Conservation (phyloP, 169 alveolate genomes). For the Plasmodium sp. region DNA sequence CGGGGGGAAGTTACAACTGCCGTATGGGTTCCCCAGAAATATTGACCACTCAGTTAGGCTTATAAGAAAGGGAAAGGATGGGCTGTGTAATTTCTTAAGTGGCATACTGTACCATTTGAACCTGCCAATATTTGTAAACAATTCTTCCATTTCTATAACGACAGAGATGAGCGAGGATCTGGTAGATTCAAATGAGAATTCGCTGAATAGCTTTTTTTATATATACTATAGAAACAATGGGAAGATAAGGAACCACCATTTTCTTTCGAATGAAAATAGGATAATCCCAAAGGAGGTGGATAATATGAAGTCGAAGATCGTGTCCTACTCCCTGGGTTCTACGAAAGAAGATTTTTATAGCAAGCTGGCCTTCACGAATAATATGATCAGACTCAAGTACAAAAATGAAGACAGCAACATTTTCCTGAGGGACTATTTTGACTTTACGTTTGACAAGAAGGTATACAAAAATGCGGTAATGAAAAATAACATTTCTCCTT, state of each 20-base stretch:
- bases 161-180: conserved; percentile 53
- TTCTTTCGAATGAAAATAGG: conserved; percentile 53
- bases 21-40: conserved; percentile 90
- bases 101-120: conserved; percentile 86
- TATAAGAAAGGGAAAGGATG: conserved; percentile 85
- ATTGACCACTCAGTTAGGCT: conserved; percentile 79
- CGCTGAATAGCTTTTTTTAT: conserved; percentile 37
- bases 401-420: conserved; percentile 31
- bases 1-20: conserved; percentile 84
- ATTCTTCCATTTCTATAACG: conserved; percentile 22
- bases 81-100: conserved; percentile 85
- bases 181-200: background rate
- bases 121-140: conserved; percentile 86
- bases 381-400: conserved; percentile 56
- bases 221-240: conserved; percentile 45
- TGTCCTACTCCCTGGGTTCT: conserved; percentile 68
- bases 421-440: conserved; percentile 47
- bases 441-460: conserved; percentile 66
- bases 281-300: conserved; percentile 14
- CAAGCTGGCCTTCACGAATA: conserved; percentile 65
- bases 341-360: conserved; percentile 65
- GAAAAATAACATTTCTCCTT: conserved; percentile 49
- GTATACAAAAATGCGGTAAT: conserved; percentile 3
- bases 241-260: background rate
- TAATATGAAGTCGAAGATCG: conserved; percentile 52